Base-by-base conservation (phyloP, 2,329 filamentous ascomycete genomes). In the Arthrobotrys iridis region DNA sequence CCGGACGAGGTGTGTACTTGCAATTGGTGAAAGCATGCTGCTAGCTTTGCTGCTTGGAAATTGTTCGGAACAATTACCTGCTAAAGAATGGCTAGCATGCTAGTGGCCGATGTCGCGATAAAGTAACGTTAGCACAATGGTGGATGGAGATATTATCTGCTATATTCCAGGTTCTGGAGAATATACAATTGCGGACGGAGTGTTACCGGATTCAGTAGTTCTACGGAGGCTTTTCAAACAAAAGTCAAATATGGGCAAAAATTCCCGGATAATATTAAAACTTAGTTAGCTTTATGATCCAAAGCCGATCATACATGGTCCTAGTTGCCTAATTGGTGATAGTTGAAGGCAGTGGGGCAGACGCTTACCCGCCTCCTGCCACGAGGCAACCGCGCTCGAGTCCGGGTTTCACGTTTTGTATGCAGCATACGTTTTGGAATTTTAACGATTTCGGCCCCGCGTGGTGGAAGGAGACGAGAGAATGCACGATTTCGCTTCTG, bases 51-150 rank as follows among this genome's bases (percentile, higher is more conserved):
- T n/a, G n/a, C n/a, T n/a, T n/a, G n/a, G n/a, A n/a, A n/a, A n/a
- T n/a, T 28, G 43, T 58, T 7, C 45, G 45, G 10, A 33, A 10
- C 4, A 33, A 6, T 5, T 26, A 26, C 37, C 37, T 63, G 10
- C 28, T 63, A 11, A 48, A 26, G 59, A 55, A 6, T 33, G 28
- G 28, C 10, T 10, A 45, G 13, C 22, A 45, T 59, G 43, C 45
- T 62, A 45, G 55, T n/a, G 46, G 30, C 43, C 57, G 62, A 63
- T 67, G 70, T 74, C 62, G 70, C 62, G 70, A 67, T 67, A 58
- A 48, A 58, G 70, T 74, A 74, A 48, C 70, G 30, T 46, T 67
- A 67, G 40, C 46, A 74, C 70, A 52, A 62, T 24, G 20, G 62
- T 58, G 67, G 67, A 22, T 71, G 48, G 58, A 43, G 48, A 50